These are phyloP conservation scores for Mesembryanthemum crystallinum DNA, from an alignment of 148 eudicot genomes.

Conservation along the genomic window DNA sequence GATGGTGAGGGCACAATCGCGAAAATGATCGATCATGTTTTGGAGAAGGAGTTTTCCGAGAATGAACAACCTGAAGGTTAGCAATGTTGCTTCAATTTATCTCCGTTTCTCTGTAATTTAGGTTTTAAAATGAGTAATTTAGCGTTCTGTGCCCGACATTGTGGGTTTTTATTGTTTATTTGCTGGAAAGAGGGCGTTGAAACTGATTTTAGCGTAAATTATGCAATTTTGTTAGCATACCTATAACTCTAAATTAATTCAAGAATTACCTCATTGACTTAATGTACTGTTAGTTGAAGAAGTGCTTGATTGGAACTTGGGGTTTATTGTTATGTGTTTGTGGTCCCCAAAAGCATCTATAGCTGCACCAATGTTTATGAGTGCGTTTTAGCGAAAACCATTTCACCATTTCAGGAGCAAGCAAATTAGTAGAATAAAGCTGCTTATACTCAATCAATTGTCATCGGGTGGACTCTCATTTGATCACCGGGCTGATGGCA, in stretches of 20 bases:
- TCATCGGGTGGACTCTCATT: not conserved
- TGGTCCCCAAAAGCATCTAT: not conserved
- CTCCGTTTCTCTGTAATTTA: not conserved
- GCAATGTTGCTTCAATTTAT: not conserved
- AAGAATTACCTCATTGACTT: no score
- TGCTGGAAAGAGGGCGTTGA: not conserved
- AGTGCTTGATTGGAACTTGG: not conserved
- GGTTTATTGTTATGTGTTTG: not conserved
- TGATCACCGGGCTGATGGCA: not conserved
- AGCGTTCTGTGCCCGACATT: conserved; percentile 4
- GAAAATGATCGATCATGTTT: conserved; percentile 78
- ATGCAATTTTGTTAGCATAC: no score
- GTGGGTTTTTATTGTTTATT: not conserved
- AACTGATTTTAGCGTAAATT: no score
- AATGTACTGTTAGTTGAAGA: not conserved
- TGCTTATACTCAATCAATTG: not conserved
- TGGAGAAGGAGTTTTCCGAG: conserved; percentile 84
- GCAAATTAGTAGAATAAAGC: not conserved
- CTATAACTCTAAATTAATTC: not conserved
- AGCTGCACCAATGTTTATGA: not conserved
- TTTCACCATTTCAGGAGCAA: not conserved
- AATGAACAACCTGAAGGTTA: conserved; percentile 87
- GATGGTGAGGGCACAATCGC: conserved; percentile 68
- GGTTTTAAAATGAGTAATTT: not conserved
- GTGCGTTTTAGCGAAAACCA: not conserved